phyloP scores from a whole-genome alignment of 2,329 filamentous ascomycete genomes.

The Ramularia collo-cygni region DNA sequence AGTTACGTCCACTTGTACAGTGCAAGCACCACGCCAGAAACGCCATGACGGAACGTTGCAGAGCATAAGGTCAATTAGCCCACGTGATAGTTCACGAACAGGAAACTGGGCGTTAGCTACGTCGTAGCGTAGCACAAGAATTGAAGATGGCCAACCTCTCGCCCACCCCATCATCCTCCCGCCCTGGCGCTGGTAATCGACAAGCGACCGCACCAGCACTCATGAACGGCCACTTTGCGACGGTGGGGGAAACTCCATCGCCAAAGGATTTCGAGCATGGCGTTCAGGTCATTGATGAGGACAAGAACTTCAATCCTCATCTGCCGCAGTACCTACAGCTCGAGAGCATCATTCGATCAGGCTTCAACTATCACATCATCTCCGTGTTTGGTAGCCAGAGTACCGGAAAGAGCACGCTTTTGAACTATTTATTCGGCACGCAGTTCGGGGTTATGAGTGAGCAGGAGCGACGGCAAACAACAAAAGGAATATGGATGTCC shows the following conservation, averaged over 20 bases:
- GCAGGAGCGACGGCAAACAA: slow-evolving; percentile 87
- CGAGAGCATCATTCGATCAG: slow-evolving; percentile 74
- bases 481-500: slow-evolving; percentile 99
- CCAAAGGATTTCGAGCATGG: slow-evolving; percentile 77
- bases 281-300: slow-evolving; percentile 92
- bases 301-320: slow-evolving; percentile 90
- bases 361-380: slow-evolving; percentile 99
- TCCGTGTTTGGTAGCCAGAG: slow-evolving; percentile 98
- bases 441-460: slow-evolving; percentile 98
- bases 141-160: not conserved
- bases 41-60: too few species aligned
- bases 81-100: too few species aligned
- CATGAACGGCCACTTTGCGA: slow-evolving; percentile 76
- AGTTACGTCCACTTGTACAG: too few species aligned
- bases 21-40: too few species aligned
- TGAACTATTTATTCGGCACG: slow-evolving; percentile 93
- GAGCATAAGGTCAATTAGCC: too few species aligned
- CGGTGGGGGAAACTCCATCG: slow-evolving; percentile 58
- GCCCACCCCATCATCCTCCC: not conserved
- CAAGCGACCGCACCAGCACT: slow-evolving; percentile 29
- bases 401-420: slow-evolving; percentile 92
- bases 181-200: slow-evolving; percentile 13
- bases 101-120: too few species aligned
- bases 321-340: slow-evolving; percentile 74
- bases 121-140: not conserved